A percentile compares a stretch with the other conserved stretches of the same genome.
These are phyloP conservation scores for Lachnellula subtilissima DNA, from an alignment of 2,329 filamentous ascomycete species.

Conservation along the genomic window DNA sequence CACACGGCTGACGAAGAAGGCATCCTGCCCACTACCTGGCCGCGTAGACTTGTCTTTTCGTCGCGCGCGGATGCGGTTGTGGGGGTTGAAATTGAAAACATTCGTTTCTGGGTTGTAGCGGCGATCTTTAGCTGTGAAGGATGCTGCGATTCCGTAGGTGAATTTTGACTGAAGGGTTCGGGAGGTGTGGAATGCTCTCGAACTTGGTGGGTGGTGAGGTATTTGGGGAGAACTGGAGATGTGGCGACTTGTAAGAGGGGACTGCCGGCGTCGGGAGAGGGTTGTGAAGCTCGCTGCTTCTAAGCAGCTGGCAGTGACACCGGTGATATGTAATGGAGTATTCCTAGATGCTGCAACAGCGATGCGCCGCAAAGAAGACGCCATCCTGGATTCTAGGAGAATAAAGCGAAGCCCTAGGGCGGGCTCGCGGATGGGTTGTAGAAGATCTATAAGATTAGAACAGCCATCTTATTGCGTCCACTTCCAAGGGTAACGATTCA, in stretches of 20 bases:
- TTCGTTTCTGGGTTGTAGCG: slow-evolving; percentile 64
- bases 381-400: slow-evolving; percentile 16
- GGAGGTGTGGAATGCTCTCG: slow-evolving; percentile 21
- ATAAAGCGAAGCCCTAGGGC: slow-evolving; percentile 24
- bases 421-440: slow-evolving; percentile 17
- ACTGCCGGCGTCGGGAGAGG: slow-evolving; percentile 1
- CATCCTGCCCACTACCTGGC: slow-evolving; percentile 85
- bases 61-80: slow-evolving; percentile 52
- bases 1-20: slow-evolving; percentile 86
- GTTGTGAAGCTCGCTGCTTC: not conserved
- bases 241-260: not conserved
- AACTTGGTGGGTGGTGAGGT: not conserved
- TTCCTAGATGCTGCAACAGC: slow-evolving; percentile 14
- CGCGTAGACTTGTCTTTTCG: slow-evolving; percentile 54
- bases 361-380: slow-evolving; percentile 15
- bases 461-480: not conserved
- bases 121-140: slow-evolving; percentile 68
- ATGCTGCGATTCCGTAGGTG: slow-evolving; percentile 67
- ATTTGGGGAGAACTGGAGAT: not conserved
- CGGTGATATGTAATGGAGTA: not conserved
- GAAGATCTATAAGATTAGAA: slow-evolving; percentile 1
- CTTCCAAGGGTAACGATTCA: no score
- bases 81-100: slow-evolving; percentile 66
- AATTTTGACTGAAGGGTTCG: slow-evolving; percentile 33
- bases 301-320: not conserved